Evolutionary conservation across 805 yeast genomes (phyloP).

Genomic region (Lachancea sp.): DNA sequence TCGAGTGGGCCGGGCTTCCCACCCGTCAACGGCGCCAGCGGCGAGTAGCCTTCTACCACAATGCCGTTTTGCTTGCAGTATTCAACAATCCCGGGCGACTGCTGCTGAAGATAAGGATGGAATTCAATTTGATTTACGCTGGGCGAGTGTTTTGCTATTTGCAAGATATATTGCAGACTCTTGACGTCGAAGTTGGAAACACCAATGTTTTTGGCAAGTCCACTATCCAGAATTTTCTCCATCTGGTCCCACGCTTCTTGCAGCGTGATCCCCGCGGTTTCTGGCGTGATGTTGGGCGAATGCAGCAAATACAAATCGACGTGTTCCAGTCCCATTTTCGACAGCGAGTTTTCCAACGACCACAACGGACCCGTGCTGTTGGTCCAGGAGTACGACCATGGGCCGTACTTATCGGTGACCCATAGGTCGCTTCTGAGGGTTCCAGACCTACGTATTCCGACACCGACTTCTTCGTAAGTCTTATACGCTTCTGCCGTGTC

Average conservation of each 20-base stretch:
- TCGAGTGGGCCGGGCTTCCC: conserved; percentile 36
- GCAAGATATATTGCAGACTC: conserved; percentile 41
- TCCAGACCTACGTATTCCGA: conserved; percentile 40
- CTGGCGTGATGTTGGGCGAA: conserved; percentile 47
- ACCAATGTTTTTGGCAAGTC: too few relatives aligned
- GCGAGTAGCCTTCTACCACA: conserved; percentile 55
- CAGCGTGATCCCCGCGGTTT: conserved; percentile 40
- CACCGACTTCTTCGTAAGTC: conserved; percentile 52
- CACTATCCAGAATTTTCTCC: conserved; percentile 45
- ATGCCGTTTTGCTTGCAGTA: conserved; percentile 43
- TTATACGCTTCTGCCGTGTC: conserved; percentile 62
- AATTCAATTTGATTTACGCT: conserved; percentile 64
- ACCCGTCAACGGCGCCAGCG: conserved; percentile 53
- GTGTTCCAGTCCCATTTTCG: conserved; percentile 44
- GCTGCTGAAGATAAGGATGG: conserved; percentile 60
- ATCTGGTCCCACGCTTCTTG: conserved; percentile 54
- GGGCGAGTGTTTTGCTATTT: conserved; percentile 42
- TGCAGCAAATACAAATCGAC: conserved; percentile 60
- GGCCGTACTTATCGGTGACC: conserved; percentile 53
- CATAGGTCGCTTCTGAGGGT: conserved; percentile 41
- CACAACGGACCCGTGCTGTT: conserved; percentile 40
- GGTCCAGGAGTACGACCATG: conserved; percentile 31
- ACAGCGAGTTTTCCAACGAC: conserved; percentile 39
- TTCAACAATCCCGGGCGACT: conserved; percentile 50
- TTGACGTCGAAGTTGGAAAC: conserved; percentile 55